Percentiles rank a stretch among this genome's conserved stretches.
Evolutionary conservation across 257 asterid genomes (phyloP).

Genomic region (Agastache rugosa): DNA sequence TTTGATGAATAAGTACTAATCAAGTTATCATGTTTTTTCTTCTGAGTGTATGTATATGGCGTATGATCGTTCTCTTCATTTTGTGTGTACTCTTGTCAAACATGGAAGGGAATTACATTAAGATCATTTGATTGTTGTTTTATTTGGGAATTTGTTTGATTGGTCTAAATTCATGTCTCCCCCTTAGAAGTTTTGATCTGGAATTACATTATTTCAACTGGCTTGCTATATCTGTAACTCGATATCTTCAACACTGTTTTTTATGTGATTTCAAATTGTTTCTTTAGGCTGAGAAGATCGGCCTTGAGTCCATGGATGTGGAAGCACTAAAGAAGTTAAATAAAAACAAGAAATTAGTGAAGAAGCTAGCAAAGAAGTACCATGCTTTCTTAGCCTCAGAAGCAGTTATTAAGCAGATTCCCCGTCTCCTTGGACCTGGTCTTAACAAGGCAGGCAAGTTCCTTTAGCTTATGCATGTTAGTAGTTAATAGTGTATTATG

Average conservation of each 20-base stretch:
- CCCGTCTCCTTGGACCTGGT: conserved; percentile 66
- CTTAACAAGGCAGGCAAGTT: conserved; percentile 71
- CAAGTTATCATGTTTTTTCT: too few relatives aligned
- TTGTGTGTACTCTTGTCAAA: too few relatives aligned
- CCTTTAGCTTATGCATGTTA: background rate
- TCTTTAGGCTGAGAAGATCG: conserved; percentile 58
- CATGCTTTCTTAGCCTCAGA: conserved; percentile 68
- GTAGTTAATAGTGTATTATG: background rate
- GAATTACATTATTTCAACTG: background rate
- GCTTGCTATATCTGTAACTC: background rate
- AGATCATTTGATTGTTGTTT: background rate
- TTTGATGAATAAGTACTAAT: background rate
- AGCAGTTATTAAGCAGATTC: conserved; percentile 64
- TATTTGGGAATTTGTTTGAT: background rate
- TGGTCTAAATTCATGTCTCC: background rate
- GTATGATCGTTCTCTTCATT: too few relatives aligned
- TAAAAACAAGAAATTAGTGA: conserved; percentile 63
- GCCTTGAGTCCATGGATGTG: conserved; percentile 69
- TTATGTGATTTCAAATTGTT: background rate
- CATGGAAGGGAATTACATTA: too few relatives aligned
- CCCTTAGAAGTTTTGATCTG: background rate
- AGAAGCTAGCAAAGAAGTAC: conserved; percentile 66
- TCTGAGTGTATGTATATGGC: background rate
- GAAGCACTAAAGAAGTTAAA: conserved; percentile 66
- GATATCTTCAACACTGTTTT: background rate